These are phyloP conservation scores for Debaryomyces fabryi DNA, from an alignment of 1,139 yeast species.

Conservation along the genomic window DNA sequence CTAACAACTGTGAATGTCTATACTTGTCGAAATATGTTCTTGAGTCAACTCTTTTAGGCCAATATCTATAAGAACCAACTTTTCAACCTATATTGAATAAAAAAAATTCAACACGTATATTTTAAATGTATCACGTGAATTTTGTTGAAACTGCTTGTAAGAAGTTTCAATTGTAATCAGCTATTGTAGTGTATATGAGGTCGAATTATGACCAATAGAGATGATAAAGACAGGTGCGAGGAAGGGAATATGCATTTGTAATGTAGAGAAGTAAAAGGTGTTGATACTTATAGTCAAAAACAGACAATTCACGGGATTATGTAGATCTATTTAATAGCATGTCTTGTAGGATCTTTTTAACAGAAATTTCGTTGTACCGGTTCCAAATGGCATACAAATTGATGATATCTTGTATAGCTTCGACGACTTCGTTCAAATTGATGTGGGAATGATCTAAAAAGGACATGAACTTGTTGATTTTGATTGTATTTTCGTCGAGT, in stretches of 20 bases:
- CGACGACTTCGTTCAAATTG: constrained; percentile 74
- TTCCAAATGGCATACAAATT: constrained; percentile 86
- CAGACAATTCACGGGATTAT: neutral
- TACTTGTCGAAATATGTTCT: neutral
- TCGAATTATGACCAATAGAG: neutral
- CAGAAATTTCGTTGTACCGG: constrained; percentile 64
- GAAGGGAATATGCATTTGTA: neutral
- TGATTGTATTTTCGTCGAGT: constrained; percentile 43
- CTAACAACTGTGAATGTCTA: constrained; percentile 1
- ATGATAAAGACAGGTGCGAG: neutral
- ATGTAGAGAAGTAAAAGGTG: neutral
- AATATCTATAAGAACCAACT: neutral
- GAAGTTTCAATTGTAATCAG: neutral
- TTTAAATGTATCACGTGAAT: constrained; percentile 1
- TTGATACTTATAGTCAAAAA: neutral
- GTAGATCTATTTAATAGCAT: constrained; percentile 34
- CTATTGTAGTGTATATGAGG: neutral
- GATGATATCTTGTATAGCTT: constrained; percentile 79
- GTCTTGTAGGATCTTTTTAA: constrained; percentile 44
- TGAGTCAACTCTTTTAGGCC: neutral
- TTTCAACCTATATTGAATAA: constrained; percentile 1
- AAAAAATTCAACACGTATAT: constrained; percentile 5
- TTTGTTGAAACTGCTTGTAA: neutral
- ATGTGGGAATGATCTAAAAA: constrained; percentile 77
- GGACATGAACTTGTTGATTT: constrained; percentile 57